Conservation (phyloP, 2,329 filamentous ascomycete genomes). For the Metarhizium brunneum region DNA sequence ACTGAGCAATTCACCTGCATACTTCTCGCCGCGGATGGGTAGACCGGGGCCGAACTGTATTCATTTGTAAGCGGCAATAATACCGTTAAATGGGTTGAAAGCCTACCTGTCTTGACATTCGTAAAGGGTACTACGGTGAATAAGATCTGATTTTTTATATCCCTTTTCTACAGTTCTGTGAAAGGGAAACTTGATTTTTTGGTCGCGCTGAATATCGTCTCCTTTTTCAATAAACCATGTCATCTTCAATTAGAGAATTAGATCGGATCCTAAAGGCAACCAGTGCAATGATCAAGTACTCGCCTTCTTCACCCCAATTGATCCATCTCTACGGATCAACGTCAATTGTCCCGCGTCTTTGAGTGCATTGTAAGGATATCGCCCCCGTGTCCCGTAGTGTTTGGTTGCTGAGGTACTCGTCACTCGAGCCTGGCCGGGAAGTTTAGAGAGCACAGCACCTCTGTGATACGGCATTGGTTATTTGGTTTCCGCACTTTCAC, state of each 20-base stretch:
- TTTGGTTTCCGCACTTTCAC: neutral
- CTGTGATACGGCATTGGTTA: neutral
- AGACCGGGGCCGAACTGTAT: too few species aligned
- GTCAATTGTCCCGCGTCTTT: neutral
- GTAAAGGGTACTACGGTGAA: too few species aligned
- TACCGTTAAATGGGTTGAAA: neutral
- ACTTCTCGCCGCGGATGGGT: too few species aligned
- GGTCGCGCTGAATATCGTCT: neutral
- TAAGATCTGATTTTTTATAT: neutral
- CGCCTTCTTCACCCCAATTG: neutral
- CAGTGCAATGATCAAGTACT: neutral
- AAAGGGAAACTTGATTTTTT: neutral
- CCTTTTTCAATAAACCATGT: neutral
- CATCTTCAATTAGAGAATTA: too few species aligned
- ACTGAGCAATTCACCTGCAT: too few species aligned
- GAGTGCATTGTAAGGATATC: neutral
- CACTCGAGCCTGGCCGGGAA: neutral
- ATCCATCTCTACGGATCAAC: neutral
- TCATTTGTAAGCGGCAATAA: too few species aligned
- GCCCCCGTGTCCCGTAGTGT: neutral
- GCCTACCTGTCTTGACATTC: slow-evolving; percentile 3
- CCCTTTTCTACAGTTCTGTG: neutral
- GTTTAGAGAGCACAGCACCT: neutral
- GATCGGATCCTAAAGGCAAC: too few species aligned
- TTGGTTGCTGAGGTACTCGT: neutral